Base-by-base conservation (phyloP, 495 filamentous ascomycete genomes). In the Aspergillus mulundensis region DNA sequence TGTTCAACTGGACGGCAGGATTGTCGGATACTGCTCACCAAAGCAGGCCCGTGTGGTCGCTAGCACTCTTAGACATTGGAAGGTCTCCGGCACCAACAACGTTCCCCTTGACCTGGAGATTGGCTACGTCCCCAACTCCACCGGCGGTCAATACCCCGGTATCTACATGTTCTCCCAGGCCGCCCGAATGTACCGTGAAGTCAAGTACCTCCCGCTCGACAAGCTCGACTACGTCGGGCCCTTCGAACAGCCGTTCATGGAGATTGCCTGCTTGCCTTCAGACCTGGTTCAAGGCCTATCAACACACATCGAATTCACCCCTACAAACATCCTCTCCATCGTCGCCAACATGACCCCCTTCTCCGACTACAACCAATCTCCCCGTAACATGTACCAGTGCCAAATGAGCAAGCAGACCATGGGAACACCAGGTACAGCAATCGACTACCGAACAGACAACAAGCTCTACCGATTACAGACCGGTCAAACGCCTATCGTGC, bases 321-420 rank as follows among this genome's bases (percentile, higher is more conserved):
- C 94, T 12, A 97, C 93, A 50, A 95, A 97, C 67, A 97, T 98
- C 55, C 84, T 98, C 50, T 97, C 93, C 18, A 98, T 98, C 60
- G 78, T 98, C 44, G 94, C 94, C 59, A 98, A 97, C 76, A 93
- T 95, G 88, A 98, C 94, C 2, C 94, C 94, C 12, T 98, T 97
- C 74, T 96, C 94, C 57, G 90, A 98, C 69, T 95, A 96, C 78
- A 98, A 98, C 74, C 94, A 98, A 70, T 97, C 93, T 25, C 94
- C 94, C 12, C 82, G 94, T 78, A 98, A 98, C 72, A 97, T 98
- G 94, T 98, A 98, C 73, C 94, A 97, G 71, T 96, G 93, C 72
- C 94, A 98, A 77, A 98, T 98, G 94, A 90, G 91, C 70, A 98
- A 98, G 71, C 94, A 98, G 76, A 87, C 93, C 2, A 98, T 98